Evolutionary conservation across 2,329 filamentous ascomycete genomes (phyloP), one percentile per base, ranked within the genome.

Genomic region (Emergomyces pasteurianus): DNA sequence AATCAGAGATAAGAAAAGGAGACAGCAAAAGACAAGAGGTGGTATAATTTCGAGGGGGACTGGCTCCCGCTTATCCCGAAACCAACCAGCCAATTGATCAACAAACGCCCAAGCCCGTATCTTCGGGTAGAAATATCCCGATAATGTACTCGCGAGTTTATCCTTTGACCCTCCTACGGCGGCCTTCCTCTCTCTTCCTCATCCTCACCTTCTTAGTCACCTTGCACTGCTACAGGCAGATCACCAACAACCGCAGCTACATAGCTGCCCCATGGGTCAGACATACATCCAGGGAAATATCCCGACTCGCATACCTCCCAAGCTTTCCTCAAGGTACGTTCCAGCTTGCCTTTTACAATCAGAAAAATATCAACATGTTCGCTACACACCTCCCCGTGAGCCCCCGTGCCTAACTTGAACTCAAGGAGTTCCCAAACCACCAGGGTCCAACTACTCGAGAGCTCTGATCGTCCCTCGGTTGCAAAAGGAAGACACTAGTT

Each of bases 401-500:
- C n/a, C 57, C 26, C 40, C 56, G 12, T 18, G 21, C 43, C 56
- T 21, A 59, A 61, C 42, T 60, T 59, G 28, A 16, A 65, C 8
- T 65, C 74, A 9, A 9, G 75, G 74, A 0, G 65, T 68, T 2
- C 70, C 74, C 8, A 78, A 79, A 61, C 75, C 79, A 0, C 65
- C 74, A 0, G 78, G 78, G 16, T 52, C 75, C 63, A 77, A 77
- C 47, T 85, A 83, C 66, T 81, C 80, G 2, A 80, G 79, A 31
- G 75, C 73, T 1, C 68, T 86, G 28, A 80, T 86, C 5, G 75
- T 85, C 57, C 77, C 83, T 0, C 77, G 78, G 54, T 78, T 78
- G 26, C 78, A 77, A 61, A 69, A 72, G 1, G 81, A 85, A 67
- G 76, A 83, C 61, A 75, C 78, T 1, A 69, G 67, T 36, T 86